These are phyloP conservation scores for Talinum fruticosum DNA, from an alignment of 148 eudicot species.

Conservation along the genomic window DNA sequence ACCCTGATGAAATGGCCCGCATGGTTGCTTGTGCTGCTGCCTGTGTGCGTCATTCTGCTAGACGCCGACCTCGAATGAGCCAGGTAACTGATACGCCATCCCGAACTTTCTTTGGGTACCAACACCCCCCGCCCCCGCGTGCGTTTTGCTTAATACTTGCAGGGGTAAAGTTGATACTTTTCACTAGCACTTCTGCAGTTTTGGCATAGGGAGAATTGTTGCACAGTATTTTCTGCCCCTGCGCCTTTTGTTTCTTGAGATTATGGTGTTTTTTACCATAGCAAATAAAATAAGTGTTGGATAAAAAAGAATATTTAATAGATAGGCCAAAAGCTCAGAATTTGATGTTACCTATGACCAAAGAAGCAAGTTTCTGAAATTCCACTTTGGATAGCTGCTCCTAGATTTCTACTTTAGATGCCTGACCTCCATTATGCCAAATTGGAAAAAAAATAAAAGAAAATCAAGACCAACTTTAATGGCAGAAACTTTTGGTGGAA, in stretches of 20 bases:
- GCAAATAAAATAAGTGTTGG: not conserved
- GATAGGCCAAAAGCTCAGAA: not conserved
- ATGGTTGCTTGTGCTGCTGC: slow-evolving; percentile 98
- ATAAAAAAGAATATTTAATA: not conserved
- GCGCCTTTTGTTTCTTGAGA: not conserved
- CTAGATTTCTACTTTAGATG: slow-evolving; percentile 9
- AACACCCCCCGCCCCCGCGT: not conserved
- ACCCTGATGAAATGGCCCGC: slow-evolving; percentile 71
- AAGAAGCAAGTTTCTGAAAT: not conserved
- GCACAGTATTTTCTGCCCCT: too few species aligned
- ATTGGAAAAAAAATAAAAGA: not conserved
- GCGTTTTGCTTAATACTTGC: not conserved
- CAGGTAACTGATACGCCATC: slow-evolving; percentile 44
- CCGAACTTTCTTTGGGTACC: not conserved
- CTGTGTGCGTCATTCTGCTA: slow-evolving; percentile 89
- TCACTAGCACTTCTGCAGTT: too few species aligned
- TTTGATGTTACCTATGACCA: not conserved
- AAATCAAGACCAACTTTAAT: not conserved
- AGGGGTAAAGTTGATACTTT: too few species aligned
- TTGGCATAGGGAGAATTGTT: too few species aligned
- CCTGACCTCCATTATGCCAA: slow-evolving; percentile 19
- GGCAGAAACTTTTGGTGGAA: slow-evolving; percentile 14
- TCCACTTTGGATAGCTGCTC: not conserved
- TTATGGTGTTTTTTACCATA: too few species aligned
- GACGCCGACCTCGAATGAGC: slow-evolving; percentile 90